phyloP scores from a whole-genome alignment of 2,329 filamentous ascomycete species.

The Xylariaceae sp. region DNA sequence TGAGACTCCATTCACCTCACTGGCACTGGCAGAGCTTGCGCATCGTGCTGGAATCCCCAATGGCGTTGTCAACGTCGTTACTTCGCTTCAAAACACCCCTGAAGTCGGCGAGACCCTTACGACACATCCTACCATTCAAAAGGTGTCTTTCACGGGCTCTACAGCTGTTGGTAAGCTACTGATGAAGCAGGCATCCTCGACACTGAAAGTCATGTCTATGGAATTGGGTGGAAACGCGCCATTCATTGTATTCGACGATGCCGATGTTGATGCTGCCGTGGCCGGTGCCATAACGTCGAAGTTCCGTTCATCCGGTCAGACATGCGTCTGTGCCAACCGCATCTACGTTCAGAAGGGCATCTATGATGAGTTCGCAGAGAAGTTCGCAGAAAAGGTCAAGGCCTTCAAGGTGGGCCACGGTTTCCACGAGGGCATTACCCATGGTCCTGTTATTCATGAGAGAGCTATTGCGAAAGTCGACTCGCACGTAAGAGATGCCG shows the following conservation, averaged over 20 bases:
- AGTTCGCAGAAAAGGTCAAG: constrained; percentile 66
- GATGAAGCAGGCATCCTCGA: constrained; percentile 83
- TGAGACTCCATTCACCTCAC: constrained; percentile 86
- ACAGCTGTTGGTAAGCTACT: constrained; percentile 65
- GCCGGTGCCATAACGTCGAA: constrained; percentile 78
- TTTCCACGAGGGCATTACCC: constrained; percentile 64
- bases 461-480: constrained; percentile 76
- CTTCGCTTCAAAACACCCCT: constrained; percentile 70
- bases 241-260: constrained; percentile 95
- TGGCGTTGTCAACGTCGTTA: constrained; percentile 87
- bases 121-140: constrained; percentile 69
- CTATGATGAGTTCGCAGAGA: constrained; percentile 67
- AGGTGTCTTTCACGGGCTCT: constrained; percentile 90
- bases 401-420: constrained; percentile 71
- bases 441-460: constrained; percentile 80
- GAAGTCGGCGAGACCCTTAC: constrained; percentile 74
- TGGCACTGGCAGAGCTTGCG: constrained; percentile 81
- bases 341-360: constrained; percentile 74
- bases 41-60: constrained; percentile 82
- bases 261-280: constrained; percentile 80
- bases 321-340: constrained; percentile 85
- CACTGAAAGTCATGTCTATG: constrained; percentile 77
- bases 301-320: constrained; percentile 92
- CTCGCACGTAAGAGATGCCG: constrained; percentile 72
- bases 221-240: constrained; percentile 94